Evolutionary conservation across 257 asterid genomes (phyloP), one percentile per base, ranked within the genome.

Genomic region (Echites panduratus): DNA sequence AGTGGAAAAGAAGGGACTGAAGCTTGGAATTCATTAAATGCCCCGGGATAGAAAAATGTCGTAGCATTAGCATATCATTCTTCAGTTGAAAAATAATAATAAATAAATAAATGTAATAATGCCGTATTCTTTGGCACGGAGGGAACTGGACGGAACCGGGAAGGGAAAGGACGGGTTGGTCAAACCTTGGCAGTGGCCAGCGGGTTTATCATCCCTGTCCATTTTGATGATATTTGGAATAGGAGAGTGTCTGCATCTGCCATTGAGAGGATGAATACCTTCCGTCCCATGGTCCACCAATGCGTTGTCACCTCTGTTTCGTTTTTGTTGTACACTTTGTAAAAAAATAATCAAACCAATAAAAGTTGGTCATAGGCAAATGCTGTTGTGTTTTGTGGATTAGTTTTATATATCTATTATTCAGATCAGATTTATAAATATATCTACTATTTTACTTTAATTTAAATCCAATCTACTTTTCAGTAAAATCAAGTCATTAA

Each of bases 1-100:
- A 24, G 4, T 3, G 19, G 66, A 63, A 77, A 53, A 63, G 73
- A 77, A 63, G 71, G 72, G 80, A 77, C 70, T 32, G 4, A 43
- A 19, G 76, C 53, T 53, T 40, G 24, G 5, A 16, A 71, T 48
- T 3, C 80, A 77, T 53, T 77, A 54, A 77, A 20, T 52, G 38
- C 22, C 68, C 43, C 74, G n/a, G 47, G 54, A 4, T 45, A n/a
- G 32, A 1, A 26, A 20, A 50, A 11, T 47, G 63, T 2, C 7
- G 45, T 41, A 2, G 45, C n/a, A n/a, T n/a, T n/a, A n/a, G n/a
- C 7, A 19, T 27, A 26, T 67, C 32, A 2, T 61, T 17, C 52
- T 27, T 9, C 27, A 6, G 14, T 52, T 62, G 71, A 20, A 10
- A 53, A 53, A 19, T 4, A 53, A 50, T 16, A 50, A 50, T 2